Base-by-base conservation (phyloP, 1,284 basidiomycete species). In the Exsudoporus floridanus region DNA sequence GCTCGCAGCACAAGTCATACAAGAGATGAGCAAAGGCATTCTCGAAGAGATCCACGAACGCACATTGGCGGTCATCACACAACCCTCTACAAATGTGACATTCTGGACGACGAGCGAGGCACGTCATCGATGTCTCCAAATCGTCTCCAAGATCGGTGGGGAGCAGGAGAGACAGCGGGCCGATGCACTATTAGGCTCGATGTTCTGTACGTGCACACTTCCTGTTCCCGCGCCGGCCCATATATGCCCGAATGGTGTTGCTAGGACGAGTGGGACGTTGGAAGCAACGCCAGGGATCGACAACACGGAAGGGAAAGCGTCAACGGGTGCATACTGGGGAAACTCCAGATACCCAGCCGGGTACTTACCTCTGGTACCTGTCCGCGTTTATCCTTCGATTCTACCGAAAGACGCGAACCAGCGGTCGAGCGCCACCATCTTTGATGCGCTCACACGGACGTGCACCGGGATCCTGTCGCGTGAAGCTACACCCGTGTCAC, bases 101-200 rank as follows among this genome's bases (percentile, higher is more conserved):
- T 91, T 93, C 55, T 94, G 89, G 88, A 86, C 89, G 2, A 92
- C 90, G 0, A 67, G 69, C 4, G 88, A 91, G 63, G 89, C 89
- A 1, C 78, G 83, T 34, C 79, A 81, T 49, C 79, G 88, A 5
- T 88, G 82, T 60, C 67, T 84, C 14, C 75, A 81, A 27, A 91
- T 91, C 48, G 82, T 90, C 5, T 73, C 75, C 13, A 90, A 86
- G 64, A 88, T 90, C 33, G 88, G 87, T 1, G 88, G 88, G 1
- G 70, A 74, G 4, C 73, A 70, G 52, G 88, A 90, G 67, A 81
- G 76, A 53, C 73, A 76, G 21, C 76, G 88, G 21, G 82, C 80
- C 0, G 70, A 73, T 27, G 84, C 81, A 0, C 66, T 90, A 28
- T 83, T 90, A 56, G 70, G 71, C 19, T 54, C 51, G 27, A 54